phyloP scores from a whole-genome alignment of 305 asterid genomes.

The Coffea humblotiana region DNA sequence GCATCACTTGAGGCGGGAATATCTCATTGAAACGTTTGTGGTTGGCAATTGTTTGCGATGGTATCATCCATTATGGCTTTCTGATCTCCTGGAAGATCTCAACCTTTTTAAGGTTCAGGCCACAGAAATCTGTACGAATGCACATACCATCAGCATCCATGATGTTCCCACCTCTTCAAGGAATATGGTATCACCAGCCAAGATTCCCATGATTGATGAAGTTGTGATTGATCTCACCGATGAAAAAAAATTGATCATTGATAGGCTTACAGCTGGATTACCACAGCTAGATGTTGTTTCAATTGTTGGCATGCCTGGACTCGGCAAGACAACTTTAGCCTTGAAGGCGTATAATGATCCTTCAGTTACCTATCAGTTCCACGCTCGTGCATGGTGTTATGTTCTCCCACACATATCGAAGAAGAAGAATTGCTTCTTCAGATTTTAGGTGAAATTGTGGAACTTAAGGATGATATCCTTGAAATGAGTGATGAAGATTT shows the following conservation, averaged over 20 bases:
- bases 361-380: not conserved
- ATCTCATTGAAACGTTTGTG: conserved; percentile 11
- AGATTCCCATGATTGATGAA: not conserved
- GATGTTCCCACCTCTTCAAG: not conserved
- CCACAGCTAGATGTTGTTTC: not conserved
- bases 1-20: conserved; percentile 14
- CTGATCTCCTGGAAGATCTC: conserved; percentile 8
- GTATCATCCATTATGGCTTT: conserved; percentile 14
- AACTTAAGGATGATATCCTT: not conserved
- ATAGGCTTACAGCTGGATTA: not conserved
- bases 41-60: not conserved
- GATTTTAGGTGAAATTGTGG: not conserved
- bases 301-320: conserved; percentile 14
- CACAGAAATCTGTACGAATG: not conserved
- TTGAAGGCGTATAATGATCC: conserved; percentile 8
- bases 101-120: conserved; percentile 1
- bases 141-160: not conserved
- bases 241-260: not conserved
- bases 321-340: conserved; percentile 11
- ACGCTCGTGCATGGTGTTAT: conserved; percentile 5
- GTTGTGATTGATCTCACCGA: not conserved
- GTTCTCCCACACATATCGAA: conserved; percentile 5
- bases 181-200: not conserved
- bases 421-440: not conserved
- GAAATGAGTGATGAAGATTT: not conserved